These are phyloP conservation scores for Bretziella fagacearum DNA, from an alignment of 2,329 filamentous ascomycete genomes.

Conservation along the genomic window DNA sequence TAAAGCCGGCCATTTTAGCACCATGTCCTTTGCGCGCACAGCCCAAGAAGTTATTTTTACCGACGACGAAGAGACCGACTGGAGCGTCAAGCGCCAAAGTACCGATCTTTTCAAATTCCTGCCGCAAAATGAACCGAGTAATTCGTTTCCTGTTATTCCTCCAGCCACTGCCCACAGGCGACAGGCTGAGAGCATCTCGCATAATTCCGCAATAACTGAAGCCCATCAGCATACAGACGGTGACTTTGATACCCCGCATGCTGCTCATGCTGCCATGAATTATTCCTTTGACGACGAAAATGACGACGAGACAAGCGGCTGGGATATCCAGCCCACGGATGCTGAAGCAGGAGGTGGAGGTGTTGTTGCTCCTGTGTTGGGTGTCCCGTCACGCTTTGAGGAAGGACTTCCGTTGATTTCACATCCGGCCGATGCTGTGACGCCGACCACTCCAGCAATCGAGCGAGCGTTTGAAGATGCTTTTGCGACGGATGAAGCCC, in stretches of 20 bases:
- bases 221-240: too few relatives aligned
- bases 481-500: slow-evolving; percentile 15
- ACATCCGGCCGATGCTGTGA: slow-evolving; percentile 17
- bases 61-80: slow-evolving; percentile 45
- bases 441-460: slow-evolving; percentile 9
- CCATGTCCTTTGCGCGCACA: slow-evolving; percentile 46
- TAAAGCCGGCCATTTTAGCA: slow-evolving; percentile 39
- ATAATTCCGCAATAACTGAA: too few relatives aligned
- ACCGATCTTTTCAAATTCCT: slow-evolving; percentile 45
- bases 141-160: slow-evolving; percentile 45
- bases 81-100: slow-evolving; percentile 33
- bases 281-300: slow-evolving; percentile 1
- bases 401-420: slow-evolving; percentile 50
- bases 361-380: slow-evolving; percentile 25
- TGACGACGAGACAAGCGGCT: slow-evolving; percentile 5
- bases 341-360: slow-evolving; percentile 25
- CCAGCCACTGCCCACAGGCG: slow-evolving; percentile 8
- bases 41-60: slow-evolving; percentile 44
- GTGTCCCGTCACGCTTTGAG: slow-evolving; percentile 44
- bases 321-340: slow-evolving; percentile 7
- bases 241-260: slow-evolving; percentile 13
- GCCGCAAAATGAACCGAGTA: slow-evolving; percentile 39
- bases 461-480: slow-evolving; percentile 19
- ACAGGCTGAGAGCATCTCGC: slow-evolving; percentile 2
- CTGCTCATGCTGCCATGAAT: slow-evolving; percentile 5